Base-by-base conservation (phyloP, 768 basidiomycete genomes). In the Phaeolepiota aurea region DNA sequence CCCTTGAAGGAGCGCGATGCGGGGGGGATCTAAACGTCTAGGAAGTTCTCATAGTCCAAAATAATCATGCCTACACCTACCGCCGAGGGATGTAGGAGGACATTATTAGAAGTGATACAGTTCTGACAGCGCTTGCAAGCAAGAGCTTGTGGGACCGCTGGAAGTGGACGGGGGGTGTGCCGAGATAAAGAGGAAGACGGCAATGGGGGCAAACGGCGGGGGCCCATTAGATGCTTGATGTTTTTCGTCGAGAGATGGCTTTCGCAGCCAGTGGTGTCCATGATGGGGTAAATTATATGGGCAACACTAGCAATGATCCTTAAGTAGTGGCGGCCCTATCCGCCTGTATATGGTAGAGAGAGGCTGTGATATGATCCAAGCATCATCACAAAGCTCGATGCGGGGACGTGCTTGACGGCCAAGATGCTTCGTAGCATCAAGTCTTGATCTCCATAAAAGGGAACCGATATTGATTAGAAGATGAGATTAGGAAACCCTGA, bases 1-100 rank as follows among this genome's bases (percentile, higher is more conserved):
- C 77, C 79, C 38, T 64, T 63, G 55, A 77, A 79, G 15, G 65
- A 58, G 41, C 74, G 63, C 15, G 69, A 65, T 38, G 66, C 57
- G 2, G 61, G 57, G 3, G 71, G 71, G 38, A 72, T 66, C 71
- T 72, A 43, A 22, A 20, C 10, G 31, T 40, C 25, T 1, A 30
- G 9, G n/a, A 11, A 40, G 28, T 5, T 16, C 11, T 16, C 19
- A 30, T 35, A 19, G 38, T 16, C 7, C 9, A 15, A 5, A 14
- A 2, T 12, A 7, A 20, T 18, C 4, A 10, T 15, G 20, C 10
- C 25, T 28, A 31, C 25, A 57, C 65, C 49, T 45, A 72, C 69
- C 28, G 64, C 54, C 42, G 64, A 63, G 19, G 56, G 53, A 40
- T 69, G 68, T 9, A 72, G 56, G 16, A 69, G 50, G 23, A 62